Percentiles rank a stretch among this genome's conserved stretches.
phyloP scores from a whole-genome alignment of 108 stramenopile species.

The Stephanodiscus triporus region DNA sequence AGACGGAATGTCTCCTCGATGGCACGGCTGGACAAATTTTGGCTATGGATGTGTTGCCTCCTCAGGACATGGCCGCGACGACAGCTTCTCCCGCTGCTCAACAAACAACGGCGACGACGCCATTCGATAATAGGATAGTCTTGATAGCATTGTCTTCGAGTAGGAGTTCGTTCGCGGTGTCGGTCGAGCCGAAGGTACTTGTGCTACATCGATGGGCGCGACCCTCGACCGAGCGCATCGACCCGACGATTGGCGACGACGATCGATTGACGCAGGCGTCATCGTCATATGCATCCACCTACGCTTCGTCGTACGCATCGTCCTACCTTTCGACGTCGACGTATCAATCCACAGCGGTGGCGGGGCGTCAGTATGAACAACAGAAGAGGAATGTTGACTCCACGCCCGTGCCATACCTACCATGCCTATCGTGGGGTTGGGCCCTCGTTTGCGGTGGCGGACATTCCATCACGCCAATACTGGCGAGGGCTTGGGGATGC shows the following conservation, averaged over 20 bases:
- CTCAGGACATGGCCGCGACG: slow-evolving; percentile 28
- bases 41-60: slow-evolving; percentile 72
- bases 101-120: slow-evolving; percentile 7
- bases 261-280: slow-evolving; percentile 23
- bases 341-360: slow-evolving; percentile 16
- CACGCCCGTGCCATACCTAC: slow-evolving; percentile 50
- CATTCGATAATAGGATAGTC: slow-evolving; percentile 45
- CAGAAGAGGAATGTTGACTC: slow-evolving; percentile 4
- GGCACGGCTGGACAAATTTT: slow-evolving; percentile 87
- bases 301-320: slow-evolving; percentile 19
- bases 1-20: slow-evolving; percentile 90
- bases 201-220: slow-evolving; percentile 86
- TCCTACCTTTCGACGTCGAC: slow-evolving; percentile 29
- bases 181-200: slow-evolving; percentile 79
- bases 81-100: not conserved
- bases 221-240: slow-evolving; percentile 53
- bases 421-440: slow-evolving; percentile 90
- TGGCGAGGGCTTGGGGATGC: slow-evolving; percentile 88
- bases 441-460: slow-evolving; percentile 81
- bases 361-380: not conserved
- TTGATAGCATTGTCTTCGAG: slow-evolving; percentile 84
- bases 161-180: slow-evolving; percentile 86
- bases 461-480: slow-evolving; percentile 69
- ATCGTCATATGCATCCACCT: slow-evolving; percentile 13
- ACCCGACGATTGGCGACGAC: slow-evolving; percentile 22